Evolutionary conservation across 2,329 filamentous ascomycete genomes (phyloP).

Genomic region (Aspergillus fumigatus): DNA sequence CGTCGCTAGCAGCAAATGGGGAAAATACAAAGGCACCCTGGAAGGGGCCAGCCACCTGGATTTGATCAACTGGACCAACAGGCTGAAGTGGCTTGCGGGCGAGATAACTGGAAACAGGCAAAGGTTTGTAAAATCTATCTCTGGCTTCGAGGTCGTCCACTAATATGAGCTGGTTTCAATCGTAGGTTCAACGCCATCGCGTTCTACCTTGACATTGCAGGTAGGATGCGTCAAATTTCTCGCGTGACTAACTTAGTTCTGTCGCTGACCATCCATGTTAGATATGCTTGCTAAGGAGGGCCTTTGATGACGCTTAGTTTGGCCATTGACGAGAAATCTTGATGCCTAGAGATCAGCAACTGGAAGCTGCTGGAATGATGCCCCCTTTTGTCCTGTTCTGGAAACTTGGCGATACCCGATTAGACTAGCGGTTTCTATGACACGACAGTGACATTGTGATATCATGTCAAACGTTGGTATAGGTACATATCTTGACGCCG

Average conservation of each 20-base stretch:
- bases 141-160: neutral
- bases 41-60: slow-evolving; percentile 62
- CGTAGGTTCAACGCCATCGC: slow-evolving; percentile 59
- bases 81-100: slow-evolving; percentile 56
- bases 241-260: slow-evolving; percentile 1
- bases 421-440: neutral
- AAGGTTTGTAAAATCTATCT: slow-evolving; percentile 38
- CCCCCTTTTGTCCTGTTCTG: neutral
- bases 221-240: slow-evolving; percentile 32
- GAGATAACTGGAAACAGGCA: slow-evolving; percentile 52
- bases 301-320: slow-evolving; percentile 23
- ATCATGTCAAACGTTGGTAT: neutral
- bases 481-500: neutral
- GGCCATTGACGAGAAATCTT: slow-evolving; percentile 10
- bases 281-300: slow-evolving; percentile 69
- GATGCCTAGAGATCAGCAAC: slow-evolving; percentile 11
- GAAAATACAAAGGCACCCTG: slow-evolving; percentile 59
- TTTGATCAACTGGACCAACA: slow-evolving; percentile 63
- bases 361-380: neutral
- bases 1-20: slow-evolving; percentile 57
- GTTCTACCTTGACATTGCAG: slow-evolving; percentile 63
- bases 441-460: neutral
- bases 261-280: slow-evolving; percentile 10
- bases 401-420: slow-evolving; percentile 6
- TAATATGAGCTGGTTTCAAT: slow-evolving; percentile 12